phyloP scores from a whole-genome alignment of 2,329 filamentous ascomycete genomes.

The Nannizzia gypsea region DNA sequence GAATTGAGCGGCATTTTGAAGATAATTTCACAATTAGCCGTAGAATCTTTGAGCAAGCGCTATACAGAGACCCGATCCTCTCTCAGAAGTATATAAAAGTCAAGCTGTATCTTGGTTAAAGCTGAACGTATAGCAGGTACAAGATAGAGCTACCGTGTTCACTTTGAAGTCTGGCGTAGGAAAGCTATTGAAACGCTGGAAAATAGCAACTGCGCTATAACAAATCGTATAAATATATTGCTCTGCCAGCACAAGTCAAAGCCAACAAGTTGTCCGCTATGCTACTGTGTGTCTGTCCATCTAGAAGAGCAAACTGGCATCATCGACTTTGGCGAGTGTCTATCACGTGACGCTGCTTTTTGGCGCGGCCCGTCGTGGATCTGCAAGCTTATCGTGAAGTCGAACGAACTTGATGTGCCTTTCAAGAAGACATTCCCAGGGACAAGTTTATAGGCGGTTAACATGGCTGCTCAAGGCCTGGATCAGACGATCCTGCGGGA shows the following conservation, averaged over 20 bases:
- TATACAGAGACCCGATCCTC: background rate
- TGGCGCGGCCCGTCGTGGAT: background rate
- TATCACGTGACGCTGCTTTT: background rate
- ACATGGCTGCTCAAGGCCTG: conserved; percentile 66
- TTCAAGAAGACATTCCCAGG: background rate
- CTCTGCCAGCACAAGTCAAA: background rate
- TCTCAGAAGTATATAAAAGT: background rate
- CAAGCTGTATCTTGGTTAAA: background rate
- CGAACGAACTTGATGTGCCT: background rate
- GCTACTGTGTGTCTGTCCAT: conserved; percentile 17
- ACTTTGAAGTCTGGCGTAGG: background rate
- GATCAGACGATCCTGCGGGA: conserved; percentile 96
- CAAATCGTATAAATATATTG: too few species aligned
- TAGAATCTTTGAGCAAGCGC: background rate
- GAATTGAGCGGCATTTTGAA: conserved; percentile 1
- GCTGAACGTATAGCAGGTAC: background rate
- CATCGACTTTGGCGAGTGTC: background rate
- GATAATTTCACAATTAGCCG: background rate
- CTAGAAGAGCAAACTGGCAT: background rate
- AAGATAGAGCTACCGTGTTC: background rate
- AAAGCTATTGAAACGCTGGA: background rate
- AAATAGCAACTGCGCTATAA: background rate
- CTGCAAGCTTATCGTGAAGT: background rate
- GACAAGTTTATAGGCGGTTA: conserved; percentile 12
- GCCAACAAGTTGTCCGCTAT: background rate